A percentile compares a stretch with the other conserved stretches of the same genome.
phyloP scores from a whole-genome alignment of 345 rosid species.

The Eucalyptus lansdowneana region DNA sequence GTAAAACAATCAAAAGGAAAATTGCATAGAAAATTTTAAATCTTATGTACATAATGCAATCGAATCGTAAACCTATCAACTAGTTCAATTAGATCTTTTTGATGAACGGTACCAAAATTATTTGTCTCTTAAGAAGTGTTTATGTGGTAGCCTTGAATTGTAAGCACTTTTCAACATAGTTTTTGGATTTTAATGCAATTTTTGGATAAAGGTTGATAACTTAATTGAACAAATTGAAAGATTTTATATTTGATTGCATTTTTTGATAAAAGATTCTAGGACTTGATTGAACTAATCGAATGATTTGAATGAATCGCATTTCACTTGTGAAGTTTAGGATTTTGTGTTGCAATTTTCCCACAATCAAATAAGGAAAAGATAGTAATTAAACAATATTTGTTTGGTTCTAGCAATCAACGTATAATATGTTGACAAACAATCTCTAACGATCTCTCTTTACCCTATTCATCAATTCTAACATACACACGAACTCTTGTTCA shows the following conservation, averaged over 20 bases:
- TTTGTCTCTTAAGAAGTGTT: neutral
- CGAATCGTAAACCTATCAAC: neutral
- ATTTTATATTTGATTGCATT: neutral
- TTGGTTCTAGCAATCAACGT: neutral
- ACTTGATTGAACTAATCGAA: neutral
- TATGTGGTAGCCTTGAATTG: neutral
- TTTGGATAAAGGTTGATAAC: neutral
- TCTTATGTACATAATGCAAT: neutral
- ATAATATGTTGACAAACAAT: too few species aligned
- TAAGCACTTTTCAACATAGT: neutral
- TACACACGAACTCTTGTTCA: neutral
- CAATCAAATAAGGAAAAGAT: neutral
- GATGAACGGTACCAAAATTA: neutral
- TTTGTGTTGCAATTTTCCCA: neutral
- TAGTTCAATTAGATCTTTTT: neutral
- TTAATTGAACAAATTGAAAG: neutral
- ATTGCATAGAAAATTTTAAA: neutral
- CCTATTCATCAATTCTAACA: neutral
- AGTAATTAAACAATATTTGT: too few species aligned
- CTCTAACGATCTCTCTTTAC: neutral
- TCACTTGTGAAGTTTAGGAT: neutral
- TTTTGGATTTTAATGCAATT: neutral
- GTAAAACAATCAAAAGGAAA: neutral
- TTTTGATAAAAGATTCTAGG: neutral
- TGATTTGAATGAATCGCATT: neutral